Evolutionary conservation across 441 rosid species (phyloP).

Genomic region (Hypseocharis bilobata): DNA sequence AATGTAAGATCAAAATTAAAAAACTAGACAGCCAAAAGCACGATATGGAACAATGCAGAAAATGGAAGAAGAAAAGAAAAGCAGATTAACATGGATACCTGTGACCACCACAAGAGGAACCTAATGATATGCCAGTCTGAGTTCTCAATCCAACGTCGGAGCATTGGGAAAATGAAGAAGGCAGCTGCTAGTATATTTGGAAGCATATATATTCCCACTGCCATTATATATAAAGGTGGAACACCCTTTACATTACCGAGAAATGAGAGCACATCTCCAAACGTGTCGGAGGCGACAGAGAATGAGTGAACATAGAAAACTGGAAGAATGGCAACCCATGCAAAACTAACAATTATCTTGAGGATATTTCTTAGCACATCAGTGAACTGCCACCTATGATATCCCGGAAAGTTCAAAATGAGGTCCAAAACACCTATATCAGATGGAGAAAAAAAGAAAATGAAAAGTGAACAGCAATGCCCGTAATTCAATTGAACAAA

Average conservation of each 20-base stretch:
- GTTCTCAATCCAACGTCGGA: constrained; percentile 90
- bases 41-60: constrained; percentile 9
- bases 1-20: too few relatives aligned
- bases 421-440: constrained; percentile 68
- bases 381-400: constrained; percentile 78
- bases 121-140: constrained; percentile 87
- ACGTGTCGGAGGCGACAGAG: constrained; percentile 33
- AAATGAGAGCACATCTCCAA: constrained; percentile 41
- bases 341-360: constrained; percentile 63
- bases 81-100: constrained; percentile 38
- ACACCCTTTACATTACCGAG: constrained; percentile 58
- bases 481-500: neutral
- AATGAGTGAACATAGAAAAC: constrained; percentile 56
- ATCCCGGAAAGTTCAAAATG: constrained; percentile 87
- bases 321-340: constrained; percentile 73
- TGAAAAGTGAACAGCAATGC: neutral
- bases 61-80: constrained; percentile 4
- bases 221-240: constrained; percentile 69
- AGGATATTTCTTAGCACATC: constrained; percentile 62
- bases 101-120: constrained; percentile 96
- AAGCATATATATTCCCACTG: constrained; percentile 60
- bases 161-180: constrained; percentile 88
- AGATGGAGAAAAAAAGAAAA: neutral
- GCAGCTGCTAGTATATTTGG: constrained; percentile 68
- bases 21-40: too few relatives aligned